A percentile compares a stretch with the other conserved stretches of the same genome.
Evolutionary conservation across 805 yeast species (phyloP).

Genomic region (Helenozyma baotianmanensis): DNA sequence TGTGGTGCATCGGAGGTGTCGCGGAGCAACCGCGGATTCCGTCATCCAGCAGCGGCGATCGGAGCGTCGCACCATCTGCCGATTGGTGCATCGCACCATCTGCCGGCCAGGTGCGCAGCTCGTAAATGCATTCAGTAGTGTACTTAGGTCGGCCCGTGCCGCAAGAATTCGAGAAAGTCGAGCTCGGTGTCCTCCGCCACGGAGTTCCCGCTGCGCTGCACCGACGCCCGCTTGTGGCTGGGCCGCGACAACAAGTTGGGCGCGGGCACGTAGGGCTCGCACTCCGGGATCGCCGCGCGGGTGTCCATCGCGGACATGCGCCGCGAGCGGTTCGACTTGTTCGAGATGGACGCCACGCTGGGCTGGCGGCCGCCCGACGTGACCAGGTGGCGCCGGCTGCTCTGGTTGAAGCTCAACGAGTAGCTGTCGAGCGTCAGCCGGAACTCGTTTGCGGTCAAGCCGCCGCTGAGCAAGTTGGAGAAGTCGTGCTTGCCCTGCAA

Average conservation of each 20-base stretch:
- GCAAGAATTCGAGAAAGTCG: conserved; percentile 46
- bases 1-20: too few species aligned
- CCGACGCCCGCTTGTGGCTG: conserved; percentile 1
- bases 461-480: conserved; percentile 32
- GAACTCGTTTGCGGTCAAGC: conserved; percentile 24
- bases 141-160: conserved; percentile 37
- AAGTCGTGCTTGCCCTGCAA: conserved; percentile 29
- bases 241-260: background rate
- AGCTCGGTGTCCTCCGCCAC: conserved; percentile 27
- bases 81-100: too few species aligned
- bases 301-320: conserved; percentile 11
- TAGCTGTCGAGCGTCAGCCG: conserved; percentile 26
- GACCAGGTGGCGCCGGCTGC: conserved; percentile 3
- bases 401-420: conserved; percentile 18
- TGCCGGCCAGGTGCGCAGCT: too few species aligned
- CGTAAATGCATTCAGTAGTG: too few species aligned
- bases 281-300: conserved; percentile 14
- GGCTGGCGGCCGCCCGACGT: conserved; percentile 2
- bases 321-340: conserved; percentile 11
- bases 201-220: conserved; percentile 1
- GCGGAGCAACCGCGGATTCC: too few species aligned
- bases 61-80: too few species aligned
- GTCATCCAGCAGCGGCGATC: too few species aligned
- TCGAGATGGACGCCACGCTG: conserved; percentile 13
- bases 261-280: conserved; percentile 4